Evolutionary conservation across 2,329 filamentous ascomycete genomes (phyloP), one percentile per base, ranked within the genome.

Genomic region (Rugonectria rugulosa): DNA sequence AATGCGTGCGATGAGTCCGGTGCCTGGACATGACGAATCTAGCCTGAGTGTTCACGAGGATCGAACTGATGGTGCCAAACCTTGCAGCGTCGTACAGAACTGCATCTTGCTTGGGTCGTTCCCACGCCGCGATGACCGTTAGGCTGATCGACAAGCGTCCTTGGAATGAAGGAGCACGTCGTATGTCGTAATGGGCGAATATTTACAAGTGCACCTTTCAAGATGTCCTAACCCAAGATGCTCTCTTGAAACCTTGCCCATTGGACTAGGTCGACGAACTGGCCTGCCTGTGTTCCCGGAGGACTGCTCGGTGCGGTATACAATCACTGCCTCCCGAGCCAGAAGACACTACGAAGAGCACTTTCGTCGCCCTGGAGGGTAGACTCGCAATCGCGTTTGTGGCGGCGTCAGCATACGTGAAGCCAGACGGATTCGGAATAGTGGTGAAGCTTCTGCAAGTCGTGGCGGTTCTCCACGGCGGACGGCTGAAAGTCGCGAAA

Each of bases 361-460:
- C 48, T 44, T 7, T 20, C 10, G n/a, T 9, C n/a, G 38, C 27
- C 26, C 19, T 27, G 24, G 52, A 55, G 34, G 40, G 19, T 40
- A 40, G 47, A 38, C 17, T 49, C 44, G 45, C 45, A 20, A 26
- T 61, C 55, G 21, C 38, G 24, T 36, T 29, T 57, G 57, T 55
- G 61, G 59, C 45, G 51, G 48, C 32, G 34, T 51, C 48, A 36
- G 34, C 48, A 17, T 50, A 56, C 29, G 46, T 49, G 26, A 46
- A 34, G 24, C 40, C 20, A 37, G 57, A 67, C 61, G 61, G 59
- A 67, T 67, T 43, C 24, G 50, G 64, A 15, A 44, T 64, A 65
- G 64, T 15, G 10, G 55, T 47, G 41, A 56, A 55, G 45, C 57
- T 53, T 58, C 44, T 53, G 29, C n/a, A 54, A n/a, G n/a, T n/a